phyloP scores from a whole-genome alignment of 2,329 filamentous ascomycete genomes.

The Apiospora malaysiana region DNA sequence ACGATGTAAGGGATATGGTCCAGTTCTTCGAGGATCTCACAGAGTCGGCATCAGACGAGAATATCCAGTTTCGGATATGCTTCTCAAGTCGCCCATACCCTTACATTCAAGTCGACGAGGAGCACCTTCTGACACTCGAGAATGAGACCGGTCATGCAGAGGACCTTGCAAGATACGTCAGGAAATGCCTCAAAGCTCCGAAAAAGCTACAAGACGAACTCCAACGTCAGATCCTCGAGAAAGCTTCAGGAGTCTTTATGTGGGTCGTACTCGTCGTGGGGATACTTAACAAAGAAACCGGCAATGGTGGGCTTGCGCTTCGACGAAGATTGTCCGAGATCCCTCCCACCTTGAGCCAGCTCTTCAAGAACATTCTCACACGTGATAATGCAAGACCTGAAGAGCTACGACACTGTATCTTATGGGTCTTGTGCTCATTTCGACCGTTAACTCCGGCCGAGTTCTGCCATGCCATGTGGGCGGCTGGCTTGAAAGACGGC shows the following conservation, averaged over 20 bases:
- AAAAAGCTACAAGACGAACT: background rate
- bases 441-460: slow-evolving; percentile 49
- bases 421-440: slow-evolving; percentile 59
- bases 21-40: slow-evolving; percentile 48
- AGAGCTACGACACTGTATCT: slow-evolving; percentile 51
- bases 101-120: slow-evolving; percentile 40
- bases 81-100: slow-evolving; percentile 48
- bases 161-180: background rate
- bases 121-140: slow-evolving; percentile 41
- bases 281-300: slow-evolving; percentile 45
- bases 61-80: slow-evolving; percentile 41
- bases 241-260: slow-evolving; percentile 3
- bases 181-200: background rate
- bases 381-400: slow-evolving; percentile 51
- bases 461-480: slow-evolving; percentile 50
- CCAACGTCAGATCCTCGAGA: background rate
- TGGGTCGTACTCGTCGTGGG: slow-evolving; percentile 36
- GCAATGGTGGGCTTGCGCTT: slow-evolving; percentile 35
- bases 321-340: slow-evolving; percentile 40
- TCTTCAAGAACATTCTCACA: slow-evolving; percentile 59
- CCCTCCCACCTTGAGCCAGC: slow-evolving; percentile 46
- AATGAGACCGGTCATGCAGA: slow-evolving; percentile 37
- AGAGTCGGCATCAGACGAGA: slow-evolving; percentile 30
- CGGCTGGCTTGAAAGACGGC: slow-evolving; percentile 31
- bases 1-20: slow-evolving; percentile 49